Conservation (phyloP, 2,329 filamentous ascomycete species). For the Geosmithia flava region DNA sequence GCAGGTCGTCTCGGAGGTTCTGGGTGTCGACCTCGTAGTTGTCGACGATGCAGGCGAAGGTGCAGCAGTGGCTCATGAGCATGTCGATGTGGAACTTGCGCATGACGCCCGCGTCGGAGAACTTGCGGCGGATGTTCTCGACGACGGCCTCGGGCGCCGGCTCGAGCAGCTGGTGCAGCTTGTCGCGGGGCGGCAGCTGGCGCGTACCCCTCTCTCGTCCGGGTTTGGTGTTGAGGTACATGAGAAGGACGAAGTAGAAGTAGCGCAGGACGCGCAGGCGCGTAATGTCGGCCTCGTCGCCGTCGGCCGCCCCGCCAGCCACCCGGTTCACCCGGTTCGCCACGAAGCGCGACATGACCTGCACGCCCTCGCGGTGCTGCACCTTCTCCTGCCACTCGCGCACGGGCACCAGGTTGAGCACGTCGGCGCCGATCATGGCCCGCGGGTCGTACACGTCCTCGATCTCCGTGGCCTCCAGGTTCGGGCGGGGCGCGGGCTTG, state of each 20-base stretch:
- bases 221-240: constrained; percentile 34
- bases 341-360: constrained; percentile 50
- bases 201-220: constrained; percentile 33
- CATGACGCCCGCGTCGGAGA: constrained; percentile 51
- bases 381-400: constrained; percentile 62
- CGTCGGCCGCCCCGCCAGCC: constrained; percentile 27
- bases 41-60: constrained; percentile 58
- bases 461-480: constrained; percentile 52
- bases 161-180: constrained; percentile 43
- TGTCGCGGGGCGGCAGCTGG: constrained; percentile 46
- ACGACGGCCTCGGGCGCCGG: constrained; percentile 50
- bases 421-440: constrained; percentile 52
- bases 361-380: constrained; percentile 43
- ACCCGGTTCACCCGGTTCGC: constrained; percentile 46
- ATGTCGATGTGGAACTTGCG: constrained; percentile 62
- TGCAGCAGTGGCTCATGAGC: constrained; percentile 61
- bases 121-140: constrained; percentile 56
- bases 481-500: constrained; percentile 62
- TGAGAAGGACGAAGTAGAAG: constrained; percentile 42
- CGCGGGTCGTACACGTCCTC: constrained; percentile 62
- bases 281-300: constrained; percentile 24
- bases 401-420: constrained; percentile 55
- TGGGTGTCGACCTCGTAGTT: constrained; percentile 61
- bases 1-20: constrained; percentile 58
- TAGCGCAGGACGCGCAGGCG: constrained; percentile 49